Evolutionary conservation across 1,139 yeast genomes (phyloP), one percentile per base, ranked within the genome.

Genomic region (Saccharomyces hybrid): DNA sequence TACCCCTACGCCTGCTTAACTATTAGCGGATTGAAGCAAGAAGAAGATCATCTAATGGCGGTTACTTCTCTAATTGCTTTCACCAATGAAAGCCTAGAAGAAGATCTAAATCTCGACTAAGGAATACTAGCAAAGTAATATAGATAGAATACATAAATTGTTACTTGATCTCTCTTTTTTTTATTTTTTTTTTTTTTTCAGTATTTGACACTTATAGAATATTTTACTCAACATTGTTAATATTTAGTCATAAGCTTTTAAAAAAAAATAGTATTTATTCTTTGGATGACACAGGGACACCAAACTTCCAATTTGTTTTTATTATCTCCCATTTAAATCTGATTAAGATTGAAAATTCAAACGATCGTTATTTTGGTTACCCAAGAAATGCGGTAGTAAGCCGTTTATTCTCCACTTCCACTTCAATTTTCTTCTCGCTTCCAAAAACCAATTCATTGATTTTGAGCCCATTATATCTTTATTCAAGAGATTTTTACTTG

Each of bases 1-100:
- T 75, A 76, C 21, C 71, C 81, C 28, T 72, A 80, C 42, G 88
- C 79, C 1, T 78, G 81, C 2, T 71, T 82, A 50, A 80, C 84
- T n/a, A 76, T 82, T 42, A 79, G 84, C 65, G 88, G 88, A 0
- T 75, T 82, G 60, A 59, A 60, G 50, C 70, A 66, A 52, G 62
- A 64, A 26, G 66, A 66, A 54, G 70, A 67, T 47, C 68, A 67
- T 51, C 52, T 62, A 52, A 55, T 67, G 26, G 70, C 68, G 1
- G 54, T 61, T 3, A 58, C 61, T 8, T 58, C 62, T 8, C 47
- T 58, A 14, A 47, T 51, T 24, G 60, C 60, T 27, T 63, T 53
- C 51, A 54, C 57, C 26, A 54, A 55, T 11, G 48, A 52, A 34
- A 52, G 38, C 3, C 38, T 51, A 14, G 57, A 53, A 24, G 52